Evolutionary conservation across 2,329 filamentous ascomycete species (phyloP).

Genomic region (Alternaria sp.): DNA sequence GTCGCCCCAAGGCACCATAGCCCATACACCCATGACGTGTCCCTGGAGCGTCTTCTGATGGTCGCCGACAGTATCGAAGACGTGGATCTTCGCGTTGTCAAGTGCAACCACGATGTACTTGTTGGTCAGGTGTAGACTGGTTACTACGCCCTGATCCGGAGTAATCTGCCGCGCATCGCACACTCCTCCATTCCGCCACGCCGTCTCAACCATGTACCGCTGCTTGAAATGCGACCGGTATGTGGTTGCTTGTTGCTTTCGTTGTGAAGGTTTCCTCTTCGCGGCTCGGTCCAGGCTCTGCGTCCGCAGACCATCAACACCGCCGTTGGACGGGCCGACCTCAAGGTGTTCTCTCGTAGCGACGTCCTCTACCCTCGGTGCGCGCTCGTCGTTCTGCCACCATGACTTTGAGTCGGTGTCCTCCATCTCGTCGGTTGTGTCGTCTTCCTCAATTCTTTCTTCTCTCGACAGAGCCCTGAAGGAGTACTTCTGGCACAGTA

Average conservation of each 20-base stretch:
- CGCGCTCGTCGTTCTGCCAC: constrained; percentile 34
- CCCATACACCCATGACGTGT: constrained; percentile 99
- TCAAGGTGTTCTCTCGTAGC: constrained; percentile 36
- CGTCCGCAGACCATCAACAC: constrained; percentile 55
- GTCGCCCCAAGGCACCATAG: constrained; percentile 98
- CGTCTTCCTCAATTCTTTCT: constrained; percentile 37
- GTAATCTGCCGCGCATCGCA: constrained; percentile 87
- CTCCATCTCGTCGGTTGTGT: constrained; percentile 36
- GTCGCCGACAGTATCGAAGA: constrained; percentile 91
- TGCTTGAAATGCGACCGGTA: constrained; percentile 99
- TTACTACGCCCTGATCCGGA: constrained; percentile 95
- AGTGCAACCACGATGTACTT: constrained; percentile 98
- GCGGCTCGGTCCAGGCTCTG: constrained; percentile 64
- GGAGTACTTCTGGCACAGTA: constrained; percentile 93
- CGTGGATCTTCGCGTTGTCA: constrained; percentile 98
- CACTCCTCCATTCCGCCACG: constrained; percentile 91
- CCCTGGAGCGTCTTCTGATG: constrained; percentile 88
- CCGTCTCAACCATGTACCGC: constrained; percentile 93
- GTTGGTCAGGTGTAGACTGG: constrained; percentile 88
- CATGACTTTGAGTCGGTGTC: constrained; percentile 31
- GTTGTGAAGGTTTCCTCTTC: constrained; percentile 39
- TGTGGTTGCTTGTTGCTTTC: constrained; percentile 71
- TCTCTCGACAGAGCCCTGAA: constrained; percentile 68
- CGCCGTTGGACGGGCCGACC: constrained; percentile 50
- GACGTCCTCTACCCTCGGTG: constrained; percentile 35